phyloP scores from a whole-genome alignment of 352 stramenopile species.

The Pilasporangium apinafurcum region DNA sequence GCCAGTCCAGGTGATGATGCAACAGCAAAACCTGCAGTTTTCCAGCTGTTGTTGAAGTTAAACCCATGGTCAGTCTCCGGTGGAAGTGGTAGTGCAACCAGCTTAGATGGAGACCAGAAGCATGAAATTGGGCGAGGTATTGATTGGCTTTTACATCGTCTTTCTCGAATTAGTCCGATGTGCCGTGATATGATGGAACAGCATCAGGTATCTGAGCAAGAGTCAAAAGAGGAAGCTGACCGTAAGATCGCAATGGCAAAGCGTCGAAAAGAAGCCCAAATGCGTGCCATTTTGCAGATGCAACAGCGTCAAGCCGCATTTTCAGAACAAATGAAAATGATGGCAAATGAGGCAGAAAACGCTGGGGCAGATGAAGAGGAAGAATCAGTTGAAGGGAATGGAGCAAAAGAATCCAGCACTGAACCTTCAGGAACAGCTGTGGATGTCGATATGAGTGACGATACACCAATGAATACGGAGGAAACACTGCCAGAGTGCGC shows the following conservation, averaged over 20 bases:
- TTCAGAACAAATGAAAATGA: slow-evolving; percentile 65
- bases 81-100: slow-evolving; percentile 44
- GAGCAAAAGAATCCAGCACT: background rate
- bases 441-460: slow-evolving; percentile 40
- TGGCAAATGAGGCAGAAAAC: slow-evolving; percentile 43
- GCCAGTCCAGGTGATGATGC: slow-evolving; percentile 17
- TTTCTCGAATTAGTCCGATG: slow-evolving; percentile 36
- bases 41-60: slow-evolving; percentile 61
- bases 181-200: slow-evolving; percentile 44
- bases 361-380: slow-evolving; percentile 34
- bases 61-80: slow-evolving; percentile 64
- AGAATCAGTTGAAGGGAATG: slow-evolving; percentile 4
- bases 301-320: slow-evolving; percentile 78
- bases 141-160: slow-evolving; percentile 70
- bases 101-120: slow-evolving; percentile 76
- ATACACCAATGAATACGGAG: slow-evolving; percentile 2
- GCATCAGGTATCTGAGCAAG: slow-evolving; percentile 51
- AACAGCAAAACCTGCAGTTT: slow-evolving; percentile 26
- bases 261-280: slow-evolving; percentile 64
- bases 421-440: background rate
- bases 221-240: slow-evolving; percentile 60
- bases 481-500: slow-evolving; percentile 53
- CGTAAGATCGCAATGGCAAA: slow-evolving; percentile 54
- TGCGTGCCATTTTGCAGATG: slow-evolving; percentile 73
- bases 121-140: slow-evolving; percentile 75